Conservation (phyloP, 2,329 filamentous ascomycete genomes). For the Domatiomyces globalis region DNA sequence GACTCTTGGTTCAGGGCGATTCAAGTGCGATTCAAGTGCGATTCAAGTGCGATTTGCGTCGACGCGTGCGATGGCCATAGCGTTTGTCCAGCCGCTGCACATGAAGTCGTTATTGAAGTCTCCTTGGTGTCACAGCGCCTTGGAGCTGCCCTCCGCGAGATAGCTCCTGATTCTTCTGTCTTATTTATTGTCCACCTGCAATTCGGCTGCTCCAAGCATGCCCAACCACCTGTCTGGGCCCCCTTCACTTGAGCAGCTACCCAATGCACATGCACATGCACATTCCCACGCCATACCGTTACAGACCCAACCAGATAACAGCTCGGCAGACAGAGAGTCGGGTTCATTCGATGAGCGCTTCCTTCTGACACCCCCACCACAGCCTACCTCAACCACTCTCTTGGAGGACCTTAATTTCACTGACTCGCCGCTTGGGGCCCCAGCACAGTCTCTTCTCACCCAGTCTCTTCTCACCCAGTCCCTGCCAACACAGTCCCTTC, state of each 20-base stretch:
- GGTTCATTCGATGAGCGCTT: background rate
- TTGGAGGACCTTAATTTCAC: background rate
- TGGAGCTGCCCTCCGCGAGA: background rate
- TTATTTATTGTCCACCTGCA: background rate
- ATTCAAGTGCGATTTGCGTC: background rate
- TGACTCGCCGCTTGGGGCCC: background rate
- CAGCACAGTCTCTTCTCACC: slow-evolving; percentile 8
- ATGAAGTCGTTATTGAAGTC: background rate
- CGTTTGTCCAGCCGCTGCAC: background rate
- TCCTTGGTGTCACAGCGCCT: background rate
- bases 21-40: background rate
- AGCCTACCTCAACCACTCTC: background rate
- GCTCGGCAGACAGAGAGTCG: background rate
- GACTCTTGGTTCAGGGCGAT: background rate
- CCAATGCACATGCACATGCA: background rate
- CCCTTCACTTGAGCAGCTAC: background rate
- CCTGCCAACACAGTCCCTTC: slow-evolving; percentile 7
- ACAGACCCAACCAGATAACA: background rate
- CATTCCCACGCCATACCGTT: background rate
- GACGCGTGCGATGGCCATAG: background rate
- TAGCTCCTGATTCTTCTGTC: background rate
- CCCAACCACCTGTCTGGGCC: background rate
- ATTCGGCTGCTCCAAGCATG: background rate
- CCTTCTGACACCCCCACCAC: background rate
- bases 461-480: slow-evolving; percentile 6